Evolutionary conservation across 1,284 basidiomycete species (phyloP), one percentile per base, ranked within the genome.

Genomic region (Amylostereum areolatum): DNA sequence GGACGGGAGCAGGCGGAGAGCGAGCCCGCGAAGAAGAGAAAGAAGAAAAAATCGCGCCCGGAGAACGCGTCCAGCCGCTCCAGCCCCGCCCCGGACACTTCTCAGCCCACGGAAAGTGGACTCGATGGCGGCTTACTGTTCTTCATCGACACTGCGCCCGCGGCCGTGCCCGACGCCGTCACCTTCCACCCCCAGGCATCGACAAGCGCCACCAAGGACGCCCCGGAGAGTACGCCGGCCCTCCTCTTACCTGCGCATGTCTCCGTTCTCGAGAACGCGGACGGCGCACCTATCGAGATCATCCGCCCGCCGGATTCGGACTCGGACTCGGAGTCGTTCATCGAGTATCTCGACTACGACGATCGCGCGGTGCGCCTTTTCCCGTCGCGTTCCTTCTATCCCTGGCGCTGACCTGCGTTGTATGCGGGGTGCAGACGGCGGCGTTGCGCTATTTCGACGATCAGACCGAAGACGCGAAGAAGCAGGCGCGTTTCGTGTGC

Each of bases 341-440:
- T 89, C 53, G 79, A 89, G 49, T 87, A 85, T 59, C 67, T 89
- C 35, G 85, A 88, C 57, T 84, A 81, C 52, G 84, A 85, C 51
- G 80, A 81, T 57, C 67, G 71, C 27, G 77, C 74, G 66, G 85
- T 85, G 50, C 32, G 72, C 9, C 12, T 31, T 25, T 10, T 41
- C 6, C 18, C 36, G 29, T 31, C 6, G 27, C 10, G 31, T 46
- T 41, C n/a, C 32, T 3, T 41, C 37, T 37, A 24, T 18, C 18
- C 18, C 18, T 18, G 18, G 18, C 18, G 18, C 18, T 18, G 18
- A 18, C 18, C 18, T 18, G 54, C 46, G 12, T 35, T 11, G 44
- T 12, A 25, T 12, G 47, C 31, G 52, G 44, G 30, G 59, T 56
- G 56, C 49, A 63, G 62, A 61, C 72, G 66, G 76, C 74, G 36